Evolutionary conservation across 305 asterid species (phyloP), one percentile per base, ranked within the genome.

Genomic region (Rubia occidens): DNA sequence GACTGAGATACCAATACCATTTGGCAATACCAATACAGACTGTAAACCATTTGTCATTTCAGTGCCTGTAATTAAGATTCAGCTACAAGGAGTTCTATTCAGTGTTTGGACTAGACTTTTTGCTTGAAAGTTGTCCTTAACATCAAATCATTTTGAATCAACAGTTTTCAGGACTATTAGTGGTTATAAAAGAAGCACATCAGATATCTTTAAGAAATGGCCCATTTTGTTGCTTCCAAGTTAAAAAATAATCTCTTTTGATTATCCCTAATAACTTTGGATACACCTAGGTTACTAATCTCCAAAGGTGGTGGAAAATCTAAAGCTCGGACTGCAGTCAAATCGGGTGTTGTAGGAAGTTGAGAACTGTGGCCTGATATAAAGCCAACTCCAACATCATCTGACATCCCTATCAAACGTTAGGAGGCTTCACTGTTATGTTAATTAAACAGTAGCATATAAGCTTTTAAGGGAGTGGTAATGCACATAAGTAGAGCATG

Each of bases 331-430:
- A 87, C 92, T 66, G 75, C 85, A 77, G 72, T 85, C 85, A 85
- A 84, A 67, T 87, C 96, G 59, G 89, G 71, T 70, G 35, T 32
- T 37, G 88, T 72, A 64, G 81, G 78, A 76, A 89, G 87, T 77
- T 90, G 96, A 72, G 96, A 84, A 81, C 88, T 83, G 72, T 92
- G 92, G 66, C 98, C 84, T 71, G 95, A 85, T 83, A 92, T 92
- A 79, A 89, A 89, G 72, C 98, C 96, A 68, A 91, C 98, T 69
- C 98, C 98, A 32, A 92, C 97, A 78, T 92, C 98, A 77, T 92
- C 97, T 66, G 96, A 88, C 78, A 92, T 90, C 81, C 91, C 96
- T 73, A 84, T 88, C 75, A 86, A 85, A 55, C 76, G 87, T 66
- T 87, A 91, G 66, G 93, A 78, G 58, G 86, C 82, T 78, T 89